Conservation (phyloP, 1,284 basidiomycete species). For the Cystobasidium pallidum region DNA sequence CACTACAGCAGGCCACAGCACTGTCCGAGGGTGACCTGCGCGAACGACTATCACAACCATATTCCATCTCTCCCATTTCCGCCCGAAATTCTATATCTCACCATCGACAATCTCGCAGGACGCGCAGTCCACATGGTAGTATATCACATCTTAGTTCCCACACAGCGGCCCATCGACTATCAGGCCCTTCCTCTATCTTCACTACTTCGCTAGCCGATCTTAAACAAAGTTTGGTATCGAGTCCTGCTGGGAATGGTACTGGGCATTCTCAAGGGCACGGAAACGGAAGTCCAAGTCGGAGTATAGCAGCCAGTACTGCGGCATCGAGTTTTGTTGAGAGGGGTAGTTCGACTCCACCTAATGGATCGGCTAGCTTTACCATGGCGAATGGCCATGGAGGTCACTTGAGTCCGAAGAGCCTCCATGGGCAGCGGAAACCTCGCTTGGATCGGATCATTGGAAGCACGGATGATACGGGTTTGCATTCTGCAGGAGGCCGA, state of each 20-base stretch:
- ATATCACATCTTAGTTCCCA: background rate
- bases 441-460: conserved; percentile 35
- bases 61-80: conserved; percentile 15
- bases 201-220: conserved; percentile 28
- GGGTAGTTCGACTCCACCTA: conserved; percentile 21
- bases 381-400: conserved; percentile 2
- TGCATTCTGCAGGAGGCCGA: background rate
- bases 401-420: conserved; percentile 24
- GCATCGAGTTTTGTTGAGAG: conserved; percentile 18
- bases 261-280: background rate
- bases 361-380: conserved; percentile 13
- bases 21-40: conserved; percentile 6
- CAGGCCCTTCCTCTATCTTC: conserved; percentile 3
- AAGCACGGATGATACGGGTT: conserved; percentile 12
- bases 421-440: conserved; percentile 19
- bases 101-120: background rate
- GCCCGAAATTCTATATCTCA: conserved; percentile 19
- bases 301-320: conserved; percentile 19
- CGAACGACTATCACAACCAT: conserved; percentile 17
- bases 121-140: conserved; percentile 25
- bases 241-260: background rate
- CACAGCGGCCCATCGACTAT: conserved; percentile 1
- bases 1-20: conserved; percentile 6
- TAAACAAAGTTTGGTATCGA: conserved; percentile 19
- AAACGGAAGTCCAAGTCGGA: conserved; percentile 14